phyloP scores from a whole-genome alignment of 1,284 basidiomycete genomes.

The Mycena sp. region DNA sequence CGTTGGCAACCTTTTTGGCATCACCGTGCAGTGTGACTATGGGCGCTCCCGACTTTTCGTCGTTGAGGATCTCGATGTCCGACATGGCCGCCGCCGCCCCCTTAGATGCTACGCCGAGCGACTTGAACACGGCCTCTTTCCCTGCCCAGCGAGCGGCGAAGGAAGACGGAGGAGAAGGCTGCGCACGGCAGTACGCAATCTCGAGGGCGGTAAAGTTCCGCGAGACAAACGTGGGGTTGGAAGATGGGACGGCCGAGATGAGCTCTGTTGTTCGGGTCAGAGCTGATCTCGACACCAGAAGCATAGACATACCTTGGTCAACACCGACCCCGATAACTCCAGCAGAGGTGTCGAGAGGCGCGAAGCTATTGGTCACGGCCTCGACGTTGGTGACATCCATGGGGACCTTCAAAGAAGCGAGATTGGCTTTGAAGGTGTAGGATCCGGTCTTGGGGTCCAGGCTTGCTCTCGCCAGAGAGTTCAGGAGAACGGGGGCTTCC shows the following conservation, averaged over 20 bases:
- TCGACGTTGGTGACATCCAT: conserved; percentile 76
- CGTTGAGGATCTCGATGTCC: conserved; percentile 95
- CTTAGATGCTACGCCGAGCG: conserved; percentile 90
- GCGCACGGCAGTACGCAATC: conserved; percentile 86
- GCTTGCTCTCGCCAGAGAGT: conserved; percentile 91
- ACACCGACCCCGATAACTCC: conserved; percentile 79
- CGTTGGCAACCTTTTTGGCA: conserved; percentile 77
- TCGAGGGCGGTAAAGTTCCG: conserved; percentile 96
- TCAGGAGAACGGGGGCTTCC: conserved; percentile 90
- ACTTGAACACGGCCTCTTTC: conserved; percentile 99
- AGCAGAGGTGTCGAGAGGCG: conserved; percentile 45
- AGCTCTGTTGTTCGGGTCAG: conserved; percentile 68
- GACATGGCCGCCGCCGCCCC: conserved; percentile 94
- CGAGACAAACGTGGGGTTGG: conserved; percentile 88
- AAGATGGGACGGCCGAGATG: conserved; percentile 91
- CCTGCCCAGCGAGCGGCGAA: conserved; percentile 98
- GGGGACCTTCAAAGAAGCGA: conserved; percentile 61
- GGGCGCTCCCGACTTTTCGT: conserved; percentile 71
- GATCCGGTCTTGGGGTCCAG: conserved; percentile 86
- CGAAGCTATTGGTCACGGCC: conserved; percentile 59
- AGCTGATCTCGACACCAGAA: not conserved
- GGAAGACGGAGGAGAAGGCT: conserved; percentile 89
- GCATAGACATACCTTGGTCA: conserved; percentile 71
- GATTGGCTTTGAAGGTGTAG: conserved; percentile 80
- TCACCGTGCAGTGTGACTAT: conserved; percentile 86